A percentile compares a stretch with the other conserved stretches of the same genome.
Evolutionary conservation across 805 yeast species (phyloP).

Genomic region (Yarrowia osloensis): DNA sequence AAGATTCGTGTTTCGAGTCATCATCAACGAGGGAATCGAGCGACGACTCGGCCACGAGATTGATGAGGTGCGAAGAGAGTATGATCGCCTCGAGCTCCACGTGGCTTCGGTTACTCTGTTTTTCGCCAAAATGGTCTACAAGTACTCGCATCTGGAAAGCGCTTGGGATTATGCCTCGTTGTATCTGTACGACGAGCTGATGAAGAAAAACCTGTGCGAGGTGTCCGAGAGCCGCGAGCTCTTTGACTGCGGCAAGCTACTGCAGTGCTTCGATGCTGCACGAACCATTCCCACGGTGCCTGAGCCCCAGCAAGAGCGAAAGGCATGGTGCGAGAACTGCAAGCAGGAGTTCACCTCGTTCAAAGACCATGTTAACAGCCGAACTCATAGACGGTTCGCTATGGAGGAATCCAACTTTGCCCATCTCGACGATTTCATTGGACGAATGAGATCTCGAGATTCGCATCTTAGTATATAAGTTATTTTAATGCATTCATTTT

Average conservation of each 20-base stretch:
- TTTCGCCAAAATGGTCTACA: constrained; percentile 18
- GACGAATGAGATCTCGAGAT: constrained; percentile 4
- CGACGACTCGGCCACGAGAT: not conserved
- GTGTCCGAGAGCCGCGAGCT: not conserved
- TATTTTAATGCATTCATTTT: constrained; percentile 23
- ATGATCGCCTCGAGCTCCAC: not conserved
- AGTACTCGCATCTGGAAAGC: constrained; percentile 19
- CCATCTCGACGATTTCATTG: constrained; percentile 28
- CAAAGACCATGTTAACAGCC: constrained; percentile 28
- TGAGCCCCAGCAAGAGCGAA: constrained; percentile 22
- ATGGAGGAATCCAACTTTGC: constrained; percentile 27
- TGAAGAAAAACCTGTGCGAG: not conserved
- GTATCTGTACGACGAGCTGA: constrained; percentile 18
- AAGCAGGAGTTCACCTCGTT: constrained; percentile 31
- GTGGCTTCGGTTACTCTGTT: not conserved
- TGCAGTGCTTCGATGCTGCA: constrained; percentile 3
- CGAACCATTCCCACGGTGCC: constrained; percentile 12
- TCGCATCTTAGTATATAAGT: constrained; percentile 21
- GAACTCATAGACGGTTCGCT: constrained; percentile 31
- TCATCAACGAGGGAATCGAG: constrained; percentile 1
- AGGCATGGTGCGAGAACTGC: constrained; percentile 33
- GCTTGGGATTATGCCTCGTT: constrained; percentile 23
- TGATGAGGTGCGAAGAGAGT: not conserved
- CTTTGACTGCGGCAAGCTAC: not conserved
- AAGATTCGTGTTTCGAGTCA: constrained; percentile 4